Evolutionary conservation across 768 basidiomycete genomes (phyloP), one percentile per base, ranked within the genome.

Genomic region (Trametes maxima): DNA sequence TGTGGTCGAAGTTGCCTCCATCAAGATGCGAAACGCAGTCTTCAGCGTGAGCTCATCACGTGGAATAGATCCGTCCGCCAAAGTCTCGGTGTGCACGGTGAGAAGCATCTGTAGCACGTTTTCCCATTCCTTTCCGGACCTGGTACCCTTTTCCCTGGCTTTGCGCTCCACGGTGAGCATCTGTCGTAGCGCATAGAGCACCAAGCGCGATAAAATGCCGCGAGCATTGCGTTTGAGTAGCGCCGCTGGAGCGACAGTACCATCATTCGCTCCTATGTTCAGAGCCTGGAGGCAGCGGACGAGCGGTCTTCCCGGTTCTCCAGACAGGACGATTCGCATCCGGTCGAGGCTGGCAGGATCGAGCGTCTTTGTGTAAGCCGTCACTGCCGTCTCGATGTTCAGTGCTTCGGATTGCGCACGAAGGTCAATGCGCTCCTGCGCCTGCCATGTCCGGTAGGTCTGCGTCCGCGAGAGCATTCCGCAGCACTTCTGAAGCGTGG

Each of bases 381-480:
- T 56, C n/a, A 47, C 22, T 8, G 54, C 54, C 12, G 44, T 56
- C 54, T 47, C 43, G 21, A 46, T n/a, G 35, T 56, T 25, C 33
- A 56, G 54, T 12, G 13, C 33, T 35, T 21, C 35, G 28, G 54
- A 35, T 14, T 46, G 54, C 12, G 6, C 36, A 19, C 44, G 28
- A 12, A 56, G 44, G n/a, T 33, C 35, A 12, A 36, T 5, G 1
- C 33, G 54, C 16, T 56, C 54, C 21, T 39, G 54, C 12, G 28
- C 44, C 36, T 47, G 33, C 54, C 44, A 56, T 2, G 54, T 45
- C 13, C 25, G 54, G 35, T 37, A 56, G 21, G 16, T 37, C 17
- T 44, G 44, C 35, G 44, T 33, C 6, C 45, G 54, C 11, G 54
- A 56, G 35, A 56, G 54, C 12, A 46, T 19, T 13, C 33, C 54